Percentiles rank a stretch among this genome's conserved stretches.
Conservation (phyloP, 2,329 filamentous ascomycete species). For the Colletotrichum endophyticum region DNA sequence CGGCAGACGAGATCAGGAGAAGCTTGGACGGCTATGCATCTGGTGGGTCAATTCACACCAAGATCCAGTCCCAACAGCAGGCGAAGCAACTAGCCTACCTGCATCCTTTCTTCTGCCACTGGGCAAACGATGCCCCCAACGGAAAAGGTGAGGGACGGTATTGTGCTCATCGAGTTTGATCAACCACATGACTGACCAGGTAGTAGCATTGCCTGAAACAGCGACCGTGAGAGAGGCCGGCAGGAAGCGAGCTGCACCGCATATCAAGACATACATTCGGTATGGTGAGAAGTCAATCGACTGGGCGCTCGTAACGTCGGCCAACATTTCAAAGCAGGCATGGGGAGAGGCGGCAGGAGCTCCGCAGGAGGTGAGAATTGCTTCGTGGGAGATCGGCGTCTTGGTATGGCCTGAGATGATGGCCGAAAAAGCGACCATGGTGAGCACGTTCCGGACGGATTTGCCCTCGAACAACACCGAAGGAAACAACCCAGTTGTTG, state of each 20-base stretch:
- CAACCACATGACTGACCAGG: not conserved
- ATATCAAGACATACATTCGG: slow-evolving; percentile 88
- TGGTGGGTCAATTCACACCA: slow-evolving; percentile 83
- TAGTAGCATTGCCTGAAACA: slow-evolving; percentile 29
- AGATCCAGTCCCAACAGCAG: slow-evolving; percentile 72
- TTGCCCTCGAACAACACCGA: slow-evolving; percentile 39
- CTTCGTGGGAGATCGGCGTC: slow-evolving; percentile 85
- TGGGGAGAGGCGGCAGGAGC: slow-evolving; percentile 73
- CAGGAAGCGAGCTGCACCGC: slow-evolving; percentile 75
- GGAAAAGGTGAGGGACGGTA: slow-evolving; percentile 33
- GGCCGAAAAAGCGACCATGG: slow-evolving; percentile 61
- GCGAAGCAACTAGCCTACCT: slow-evolving; percentile 77
- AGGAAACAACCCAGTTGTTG: slow-evolving; percentile 53
- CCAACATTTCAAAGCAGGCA: slow-evolving; percentile 88
- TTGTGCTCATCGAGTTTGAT: not conserved
- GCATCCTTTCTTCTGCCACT: slow-evolving; percentile 73
- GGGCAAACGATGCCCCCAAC: slow-evolving; percentile 65
- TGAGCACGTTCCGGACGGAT: slow-evolving; percentile 71
- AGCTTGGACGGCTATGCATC: slow-evolving; percentile 81
- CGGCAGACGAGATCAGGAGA: slow-evolving; percentile 75
- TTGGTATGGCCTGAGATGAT: slow-evolving; percentile 77
- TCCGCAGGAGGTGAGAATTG: slow-evolving; percentile 69
- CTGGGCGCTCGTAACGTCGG: slow-evolving; percentile 88
- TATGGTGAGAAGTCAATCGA: slow-evolving; percentile 67
- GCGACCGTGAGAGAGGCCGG: slow-evolving; percentile 52